These are phyloP conservation scores for Skeletonema tropicum DNA, from an alignment of 108 stramenopile species.

Conservation along the genomic window DNA sequence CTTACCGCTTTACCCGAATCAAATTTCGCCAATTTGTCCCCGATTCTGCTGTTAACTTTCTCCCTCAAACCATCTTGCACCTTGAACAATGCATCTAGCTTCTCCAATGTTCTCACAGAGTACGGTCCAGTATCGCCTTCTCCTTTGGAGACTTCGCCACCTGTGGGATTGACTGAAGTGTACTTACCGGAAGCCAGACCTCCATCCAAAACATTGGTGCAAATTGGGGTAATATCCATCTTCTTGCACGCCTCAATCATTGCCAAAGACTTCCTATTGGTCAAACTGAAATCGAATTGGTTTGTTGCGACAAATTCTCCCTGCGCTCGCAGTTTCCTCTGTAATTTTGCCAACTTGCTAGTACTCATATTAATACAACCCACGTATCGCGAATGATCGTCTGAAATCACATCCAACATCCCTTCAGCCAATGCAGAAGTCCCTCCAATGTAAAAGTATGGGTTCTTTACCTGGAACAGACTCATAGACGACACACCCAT, in stretches of 20 bases:
- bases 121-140: slow-evolving; percentile 58
- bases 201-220: slow-evolving; percentile 72
- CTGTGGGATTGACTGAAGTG: slow-evolving; percentile 82
- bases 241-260: slow-evolving; percentile 82
- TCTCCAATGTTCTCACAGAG: slow-evolving; percentile 67
- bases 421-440: slow-evolving; percentile 51
- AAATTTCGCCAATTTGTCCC: slow-evolving; percentile 39
- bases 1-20: slow-evolving; percentile 18
- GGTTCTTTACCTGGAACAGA: slow-evolving; percentile 67
- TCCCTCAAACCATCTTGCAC: slow-evolving; percentile 62
- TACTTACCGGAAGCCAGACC: slow-evolving; percentile 82
- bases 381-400: slow-evolving; percentile 47
- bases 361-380: slow-evolving; percentile 50
- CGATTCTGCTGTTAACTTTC: slow-evolving; percentile 59
- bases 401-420: slow-evolving; percentile 45
- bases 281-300: slow-evolving; percentile 84
- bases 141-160: slow-evolving; percentile 61
- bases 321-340: slow-evolving; percentile 23
- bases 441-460: slow-evolving; percentile 71
- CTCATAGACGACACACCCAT: slow-evolving; percentile 57
- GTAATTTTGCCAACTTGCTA: slow-evolving; percentile 42
- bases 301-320: slow-evolving; percentile 53
- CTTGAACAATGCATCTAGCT: slow-evolving; percentile 68
- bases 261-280: slow-evolving; percentile 64
- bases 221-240: slow-evolving; percentile 76